A percentile compares a stretch with the other conserved stretches of the same genome.
Conservation (phyloP, 2,329 filamentous ascomycete species). For the Scytalidium sp. region DNA sequence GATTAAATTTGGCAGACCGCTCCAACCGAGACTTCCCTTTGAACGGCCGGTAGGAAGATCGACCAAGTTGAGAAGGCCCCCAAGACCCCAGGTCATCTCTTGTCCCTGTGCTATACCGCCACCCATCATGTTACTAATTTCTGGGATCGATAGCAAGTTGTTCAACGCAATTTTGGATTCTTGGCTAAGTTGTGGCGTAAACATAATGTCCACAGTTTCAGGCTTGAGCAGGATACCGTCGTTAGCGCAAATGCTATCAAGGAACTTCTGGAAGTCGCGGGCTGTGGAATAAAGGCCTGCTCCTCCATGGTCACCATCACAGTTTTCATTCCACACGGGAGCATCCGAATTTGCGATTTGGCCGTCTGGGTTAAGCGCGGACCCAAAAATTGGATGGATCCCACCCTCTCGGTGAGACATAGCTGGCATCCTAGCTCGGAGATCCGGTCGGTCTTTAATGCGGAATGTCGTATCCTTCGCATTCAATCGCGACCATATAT, state of each 20-base stretch:
- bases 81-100: conserved; percentile 35
- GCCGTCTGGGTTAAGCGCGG: neutral
- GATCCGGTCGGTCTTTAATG: conserved; percentile 13
- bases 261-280: conserved; percentile 37
- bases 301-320: conserved; percentile 23
- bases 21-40: conserved; percentile 39
- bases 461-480: conserved; percentile 21
- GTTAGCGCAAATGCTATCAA: conserved; percentile 44
- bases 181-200: conserved; percentile 40
- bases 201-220: conserved; percentile 41
- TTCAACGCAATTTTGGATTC: conserved; percentile 18
- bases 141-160: conserved; percentile 13
- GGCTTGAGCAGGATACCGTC: conserved; percentile 45
- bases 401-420: conserved; percentile 17
- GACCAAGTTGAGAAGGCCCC: conserved; percentile 38
- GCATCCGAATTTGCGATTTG: neutral
- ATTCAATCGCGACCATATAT: conserved; percentile 45
- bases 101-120: conserved; percentile 30
- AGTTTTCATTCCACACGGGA: neutral
- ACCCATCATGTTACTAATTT: conserved; percentile 18
- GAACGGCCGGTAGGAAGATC: conserved; percentile 33
- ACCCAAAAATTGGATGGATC: conserved; percentile 7
- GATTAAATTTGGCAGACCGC: conserved; percentile 41
- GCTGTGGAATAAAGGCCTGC: conserved; percentile 31
- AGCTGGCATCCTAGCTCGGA: neutral